Percentiles rank a stretch among this genome's conserved stretches.
phyloP scores from a whole-genome alignment of 2,329 filamentous ascomycete genomes.

The Ascochyta fabae region DNA sequence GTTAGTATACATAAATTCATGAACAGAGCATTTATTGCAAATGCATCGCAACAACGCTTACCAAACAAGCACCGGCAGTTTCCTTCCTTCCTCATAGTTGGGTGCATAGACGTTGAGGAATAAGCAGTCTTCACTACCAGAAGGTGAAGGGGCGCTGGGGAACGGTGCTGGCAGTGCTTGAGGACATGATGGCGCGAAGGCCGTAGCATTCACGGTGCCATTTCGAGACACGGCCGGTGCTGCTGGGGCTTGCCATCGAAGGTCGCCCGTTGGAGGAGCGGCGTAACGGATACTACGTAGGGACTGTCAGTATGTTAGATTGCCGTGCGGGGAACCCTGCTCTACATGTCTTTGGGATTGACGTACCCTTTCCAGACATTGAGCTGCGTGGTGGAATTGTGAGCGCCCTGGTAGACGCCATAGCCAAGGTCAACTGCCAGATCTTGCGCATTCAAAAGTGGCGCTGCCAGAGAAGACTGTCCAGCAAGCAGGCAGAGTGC shows the following conservation, averaged over 20 bases:
- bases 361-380: conserved; percentile 37
- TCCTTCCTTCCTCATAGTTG: conserved; percentile 20
- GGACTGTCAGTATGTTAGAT: not conserved
- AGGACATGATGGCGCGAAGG: conserved; percentile 24
- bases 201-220: conserved; percentile 10
- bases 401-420: conserved; percentile 25
- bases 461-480: conserved; percentile 1
- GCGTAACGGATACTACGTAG: conserved; percentile 31
- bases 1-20: not conserved
- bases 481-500: conserved; percentile 1
- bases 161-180: conserved; percentile 19
- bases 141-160: not conserved
- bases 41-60: not conserved
- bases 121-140: conserved; percentile 45
- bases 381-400: conserved; percentile 24
- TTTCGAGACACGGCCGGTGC: conserved; percentile 16
- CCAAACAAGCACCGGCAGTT: conserved; percentile 45
- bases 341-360: not conserved
- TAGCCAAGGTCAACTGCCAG: conserved; percentile 29
- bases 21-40: not conserved
- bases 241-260: conserved; percentile 29
- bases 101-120: conserved; percentile 49
- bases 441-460: not conserved
- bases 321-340: not conserved
- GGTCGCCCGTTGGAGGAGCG: conserved; percentile 21